Percentiles rank a stretch among this genome's conserved stretches.
Evolutionary conservation across 768 basidiomycete genomes (phyloP).

Genomic region (Filobasidium wieringae): DNA sequence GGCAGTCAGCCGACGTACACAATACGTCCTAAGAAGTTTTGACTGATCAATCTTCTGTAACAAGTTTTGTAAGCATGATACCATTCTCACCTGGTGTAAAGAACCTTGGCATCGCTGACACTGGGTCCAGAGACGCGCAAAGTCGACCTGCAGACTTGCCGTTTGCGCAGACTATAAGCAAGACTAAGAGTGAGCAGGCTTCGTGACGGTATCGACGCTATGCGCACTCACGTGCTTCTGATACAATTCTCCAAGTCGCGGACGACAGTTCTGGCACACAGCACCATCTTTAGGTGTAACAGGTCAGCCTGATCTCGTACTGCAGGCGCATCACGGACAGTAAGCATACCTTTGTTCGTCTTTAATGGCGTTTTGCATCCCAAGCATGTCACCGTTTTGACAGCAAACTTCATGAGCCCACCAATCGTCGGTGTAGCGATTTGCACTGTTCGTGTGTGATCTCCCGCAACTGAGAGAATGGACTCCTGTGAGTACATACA

Average conservation of each 20-base stretch:
- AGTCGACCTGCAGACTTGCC: slow-evolving; percentile 75
- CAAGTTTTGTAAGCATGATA: not conserved
- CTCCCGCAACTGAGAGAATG: slow-evolving; percentile 63
- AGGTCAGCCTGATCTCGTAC: not conserved
- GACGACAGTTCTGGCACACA: slow-evolving; percentile 84
- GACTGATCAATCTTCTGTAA: not conserved
- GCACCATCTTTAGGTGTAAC: slow-evolving; percentile 55
- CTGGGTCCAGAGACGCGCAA: slow-evolving; percentile 93
- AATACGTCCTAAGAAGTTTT: slow-evolving; percentile 62
- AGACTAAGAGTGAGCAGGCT: not conserved
- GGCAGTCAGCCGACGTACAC: slow-evolving; percentile 93
- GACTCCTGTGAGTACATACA: too few species aligned
- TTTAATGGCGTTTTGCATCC: slow-evolving; percentile 86
- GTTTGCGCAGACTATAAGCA: slow-evolving; percentile 44
- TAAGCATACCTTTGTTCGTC: slow-evolving; percentile 60
- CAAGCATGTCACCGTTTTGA: slow-evolving; percentile 86
- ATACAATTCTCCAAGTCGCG: slow-evolving; percentile 75
- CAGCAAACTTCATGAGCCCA: slow-evolving; percentile 96
- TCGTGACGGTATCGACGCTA: not conserved
- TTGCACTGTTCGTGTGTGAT: slow-evolving; percentile 87
- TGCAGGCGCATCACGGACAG: not conserved
- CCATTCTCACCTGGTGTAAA: slow-evolving; percentile 55
- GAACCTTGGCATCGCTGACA: slow-evolving; percentile 99
- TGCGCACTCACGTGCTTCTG: slow-evolving; percentile 63
- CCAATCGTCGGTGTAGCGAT: slow-evolving; percentile 94